These are phyloP conservation scores for Saksenaea oblongispora DNA, from an alignment of 371 early-diverging fungal genomes.

Conservation along the genomic window DNA sequence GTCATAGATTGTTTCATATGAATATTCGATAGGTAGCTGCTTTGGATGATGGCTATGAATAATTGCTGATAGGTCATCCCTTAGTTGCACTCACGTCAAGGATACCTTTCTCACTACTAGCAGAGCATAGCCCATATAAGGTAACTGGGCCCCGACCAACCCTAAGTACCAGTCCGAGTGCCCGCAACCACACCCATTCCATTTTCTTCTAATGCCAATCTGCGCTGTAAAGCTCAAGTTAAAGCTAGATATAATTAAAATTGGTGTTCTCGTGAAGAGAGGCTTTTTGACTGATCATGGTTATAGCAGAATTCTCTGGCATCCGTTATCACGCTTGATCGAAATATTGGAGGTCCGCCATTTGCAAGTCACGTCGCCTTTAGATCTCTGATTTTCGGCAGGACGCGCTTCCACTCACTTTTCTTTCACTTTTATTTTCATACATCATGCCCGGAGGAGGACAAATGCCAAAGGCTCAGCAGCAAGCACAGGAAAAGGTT, in stretches of 20 bases:
- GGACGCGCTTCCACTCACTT: neutral
- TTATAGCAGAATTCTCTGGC: too few species aligned
- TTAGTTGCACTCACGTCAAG: too few species aligned
- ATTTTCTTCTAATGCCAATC: neutral
- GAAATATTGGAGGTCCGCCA: neutral
- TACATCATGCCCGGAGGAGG: slow-evolving; percentile 54
- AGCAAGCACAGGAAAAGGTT: slow-evolving; percentile 59
- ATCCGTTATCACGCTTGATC: neutral
- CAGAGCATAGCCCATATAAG: too few species aligned
- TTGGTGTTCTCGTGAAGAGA: too few species aligned
- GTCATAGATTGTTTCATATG: too few species aligned
- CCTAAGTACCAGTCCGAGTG: too few species aligned
- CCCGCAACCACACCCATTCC: too few species aligned
- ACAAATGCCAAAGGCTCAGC: slow-evolving; percentile 48
- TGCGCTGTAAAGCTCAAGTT: neutral
- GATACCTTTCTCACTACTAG: too few species aligned
- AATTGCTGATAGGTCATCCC: too few species aligned
- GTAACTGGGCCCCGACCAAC: too few species aligned
- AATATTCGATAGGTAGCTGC: too few species aligned
- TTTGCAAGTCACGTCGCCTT: neutral
- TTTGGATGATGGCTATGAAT: too few species aligned
- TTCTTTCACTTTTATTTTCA: neutral
- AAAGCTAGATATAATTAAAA: neutral
- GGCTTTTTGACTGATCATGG: neutral
- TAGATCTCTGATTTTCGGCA: neutral